Evolutionary conservation across 495 filamentous ascomycete species (phyloP).

Genomic region (Hypoxylon subgilvum): DNA sequence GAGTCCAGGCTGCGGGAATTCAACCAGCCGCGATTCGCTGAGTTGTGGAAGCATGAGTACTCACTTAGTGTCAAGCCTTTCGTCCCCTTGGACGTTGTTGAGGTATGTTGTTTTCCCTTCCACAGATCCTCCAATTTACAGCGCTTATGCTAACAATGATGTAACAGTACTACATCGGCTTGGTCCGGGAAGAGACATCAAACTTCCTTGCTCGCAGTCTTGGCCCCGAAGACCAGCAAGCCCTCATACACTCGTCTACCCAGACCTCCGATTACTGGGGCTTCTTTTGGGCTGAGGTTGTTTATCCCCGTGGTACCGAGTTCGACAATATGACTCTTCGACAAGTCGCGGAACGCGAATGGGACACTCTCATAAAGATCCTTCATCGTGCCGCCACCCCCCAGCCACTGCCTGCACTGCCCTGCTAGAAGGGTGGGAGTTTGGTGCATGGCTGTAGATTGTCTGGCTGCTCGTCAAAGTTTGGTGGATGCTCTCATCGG

Average conservation of each 20-base stretch:
- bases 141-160: slow-evolving; percentile 26
- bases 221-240: slow-evolving; percentile 33
- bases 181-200: slow-evolving; percentile 57
- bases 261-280: slow-evolving; percentile 47
- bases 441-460: too few species aligned
- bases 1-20: slow-evolving; percentile 32
- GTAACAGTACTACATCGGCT: slow-evolving; percentile 56
- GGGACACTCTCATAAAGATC: slow-evolving; percentile 47
- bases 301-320: slow-evolving; percentile 34
- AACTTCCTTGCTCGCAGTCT: slow-evolving; percentile 26
- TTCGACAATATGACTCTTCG: slow-evolving; percentile 46
- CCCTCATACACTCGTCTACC: slow-evolving; percentile 45
- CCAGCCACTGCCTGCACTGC: too few species aligned
- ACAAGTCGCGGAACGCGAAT: slow-evolving; percentile 45
- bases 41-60: slow-evolving; percentile 50
- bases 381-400: slow-evolving; percentile 45
- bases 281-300: slow-evolving; percentile 51
- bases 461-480: too few species aligned
- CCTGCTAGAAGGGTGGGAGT: too few species aligned
- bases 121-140: slow-evolving; percentile 1
- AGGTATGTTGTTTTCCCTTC: slow-evolving; percentile 46
- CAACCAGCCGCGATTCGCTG: slow-evolving; percentile 46
- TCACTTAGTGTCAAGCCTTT: slow-evolving; percentile 50
- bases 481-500: too few species aligned
- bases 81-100: slow-evolving; percentile 50